These are phyloP conservation scores for Penstemon eatonii DNA, from an alignment of 257 asterid genomes.

Conservation along the genomic window DNA sequence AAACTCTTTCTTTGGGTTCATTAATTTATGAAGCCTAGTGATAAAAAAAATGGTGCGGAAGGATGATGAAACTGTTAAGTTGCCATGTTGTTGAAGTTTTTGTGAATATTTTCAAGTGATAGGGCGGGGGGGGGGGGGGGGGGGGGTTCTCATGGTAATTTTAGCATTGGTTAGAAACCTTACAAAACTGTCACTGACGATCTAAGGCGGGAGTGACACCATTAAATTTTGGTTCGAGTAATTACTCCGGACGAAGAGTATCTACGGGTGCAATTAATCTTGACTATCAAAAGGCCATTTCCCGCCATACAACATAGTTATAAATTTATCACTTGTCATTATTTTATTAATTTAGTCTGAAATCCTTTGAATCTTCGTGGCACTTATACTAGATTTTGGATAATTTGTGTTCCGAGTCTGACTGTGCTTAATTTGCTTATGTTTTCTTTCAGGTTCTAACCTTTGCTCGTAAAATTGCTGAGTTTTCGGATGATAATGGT, in stretches of 20 bases:
- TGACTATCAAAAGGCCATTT: not conserved
- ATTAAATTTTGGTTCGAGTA: no score
- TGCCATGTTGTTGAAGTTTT: not conserved
- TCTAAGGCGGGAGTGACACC: no score
- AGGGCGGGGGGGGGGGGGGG: no score
- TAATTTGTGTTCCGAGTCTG: not conserved
- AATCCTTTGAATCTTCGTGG: not conserved
- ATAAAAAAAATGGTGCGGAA: not conserved
- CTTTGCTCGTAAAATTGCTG: slow-evolving; percentile 54
- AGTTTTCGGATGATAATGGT: slow-evolving; percentile 34
- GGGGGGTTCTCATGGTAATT: no score
- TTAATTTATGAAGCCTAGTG: not conserved
- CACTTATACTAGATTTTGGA: not conserved
- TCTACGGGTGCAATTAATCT: not conserved
- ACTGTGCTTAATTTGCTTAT: slow-evolving; percentile 25
- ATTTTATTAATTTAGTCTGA: not conserved
- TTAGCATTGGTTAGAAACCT: no score
- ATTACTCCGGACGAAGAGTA: no score
- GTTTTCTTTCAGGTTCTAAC: slow-evolving; percentile 57
- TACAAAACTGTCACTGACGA: no score
- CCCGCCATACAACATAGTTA: not conserved
- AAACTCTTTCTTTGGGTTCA: not conserved
- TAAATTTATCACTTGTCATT: not conserved
- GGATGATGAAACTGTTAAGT: not conserved
- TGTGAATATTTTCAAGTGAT: no score